Conservation (phyloP, 1,284 basidiomycete species). For the Boletus semigastroideus region DNA sequence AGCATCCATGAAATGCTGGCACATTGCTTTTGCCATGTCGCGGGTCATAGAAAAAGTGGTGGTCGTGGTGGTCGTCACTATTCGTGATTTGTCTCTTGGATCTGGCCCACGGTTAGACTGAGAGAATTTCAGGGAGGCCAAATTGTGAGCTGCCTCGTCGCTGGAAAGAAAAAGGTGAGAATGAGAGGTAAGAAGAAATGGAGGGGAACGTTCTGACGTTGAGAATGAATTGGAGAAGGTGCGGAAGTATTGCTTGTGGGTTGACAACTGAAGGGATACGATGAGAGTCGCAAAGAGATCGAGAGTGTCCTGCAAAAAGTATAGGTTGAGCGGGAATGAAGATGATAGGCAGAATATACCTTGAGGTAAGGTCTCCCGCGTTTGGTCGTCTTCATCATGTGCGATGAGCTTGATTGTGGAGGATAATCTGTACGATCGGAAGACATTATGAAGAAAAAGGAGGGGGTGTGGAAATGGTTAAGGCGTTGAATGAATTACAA, state of each 20-base stretch:
- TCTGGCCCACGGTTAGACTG: slow-evolving; percentile 98
- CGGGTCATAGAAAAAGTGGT: slow-evolving; percentile 99
- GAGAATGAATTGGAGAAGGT: slow-evolving; percentile 94
- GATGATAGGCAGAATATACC: slow-evolving; percentile 41
- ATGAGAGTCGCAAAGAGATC: slow-evolving; percentile 97
- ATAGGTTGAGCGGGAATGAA: not conserved
- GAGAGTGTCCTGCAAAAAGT: slow-evolving; percentile 80
- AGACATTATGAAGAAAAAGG: slow-evolving; percentile 37
- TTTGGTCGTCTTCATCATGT: slow-evolving; percentile 97
- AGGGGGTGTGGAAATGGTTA: slow-evolving; percentile 26
- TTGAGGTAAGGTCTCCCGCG: slow-evolving; percentile 92
- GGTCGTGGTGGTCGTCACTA: slow-evolving; percentile 98
- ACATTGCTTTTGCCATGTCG: slow-evolving; percentile 99
- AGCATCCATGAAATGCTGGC: slow-evolving; percentile 99
- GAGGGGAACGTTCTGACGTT: slow-evolving; percentile 58
- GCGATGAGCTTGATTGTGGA: slow-evolving; percentile 64
- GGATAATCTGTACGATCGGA: slow-evolving; percentile 37
- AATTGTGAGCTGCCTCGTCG: slow-evolving; percentile 92
- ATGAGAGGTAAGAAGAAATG: slow-evolving; percentile 17
- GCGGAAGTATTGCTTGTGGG: slow-evolving; percentile 95
- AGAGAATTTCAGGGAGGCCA: slow-evolving; percentile 96
- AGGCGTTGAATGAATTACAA: slow-evolving; percentile 28
- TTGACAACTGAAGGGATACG: slow-evolving; percentile 87
- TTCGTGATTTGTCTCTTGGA: slow-evolving; percentile 94
- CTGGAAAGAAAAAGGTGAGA: slow-evolving; percentile 44